phyloP scores from a whole-genome alignment of 1,284 basidiomycete genomes.

The Microbotryomycetes sp. region DNA sequence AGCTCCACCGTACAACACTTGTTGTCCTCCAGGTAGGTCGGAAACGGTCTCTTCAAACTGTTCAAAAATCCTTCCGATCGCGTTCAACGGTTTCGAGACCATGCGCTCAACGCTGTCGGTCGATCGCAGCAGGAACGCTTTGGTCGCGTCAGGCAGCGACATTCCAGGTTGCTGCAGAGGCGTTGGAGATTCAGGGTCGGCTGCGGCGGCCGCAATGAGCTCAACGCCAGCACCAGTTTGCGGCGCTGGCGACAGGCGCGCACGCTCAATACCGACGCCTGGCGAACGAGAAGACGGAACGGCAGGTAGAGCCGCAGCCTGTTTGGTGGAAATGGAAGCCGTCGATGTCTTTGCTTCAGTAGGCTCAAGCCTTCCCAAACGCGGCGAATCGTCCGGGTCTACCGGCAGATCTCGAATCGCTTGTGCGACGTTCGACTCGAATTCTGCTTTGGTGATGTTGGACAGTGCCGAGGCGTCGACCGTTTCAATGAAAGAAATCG shows the following conservation, averaged over 20 bases:
- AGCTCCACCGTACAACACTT: conserved; percentile 6
- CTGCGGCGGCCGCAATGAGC: not conserved
- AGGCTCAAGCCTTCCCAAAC: not conserved
- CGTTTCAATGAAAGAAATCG: conserved; percentile 90
- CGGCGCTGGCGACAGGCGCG: no score
- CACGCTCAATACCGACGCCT: not conserved
- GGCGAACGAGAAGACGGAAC: no score
- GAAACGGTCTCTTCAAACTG: conserved; percentile 43
- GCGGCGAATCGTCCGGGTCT: not conserved
- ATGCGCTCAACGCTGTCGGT: conserved; percentile 57
- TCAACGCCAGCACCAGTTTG: not conserved
- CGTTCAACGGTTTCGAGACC: conserved; percentile 76
- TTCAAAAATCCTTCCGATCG: conserved; percentile 76
- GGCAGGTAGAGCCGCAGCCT: no score
- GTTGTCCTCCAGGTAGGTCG: conserved; percentile 31
- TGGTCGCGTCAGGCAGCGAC: conserved; percentile 62
- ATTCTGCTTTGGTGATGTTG: conserved; percentile 85
- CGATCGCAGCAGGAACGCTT: conserved; percentile 72
- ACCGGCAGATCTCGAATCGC: conserved; percentile 67
- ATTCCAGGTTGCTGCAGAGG: not conserved
- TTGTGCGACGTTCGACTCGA: conserved; percentile 81
- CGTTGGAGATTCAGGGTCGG: not conserved
- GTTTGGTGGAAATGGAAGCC: not conserved
- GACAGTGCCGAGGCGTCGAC: conserved; percentile 93
- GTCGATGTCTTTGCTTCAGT: not conserved